phyloP scores from a whole-genome alignment of 2,329 filamentous ascomycete genomes.

The Stemphylium beticola region DNA sequence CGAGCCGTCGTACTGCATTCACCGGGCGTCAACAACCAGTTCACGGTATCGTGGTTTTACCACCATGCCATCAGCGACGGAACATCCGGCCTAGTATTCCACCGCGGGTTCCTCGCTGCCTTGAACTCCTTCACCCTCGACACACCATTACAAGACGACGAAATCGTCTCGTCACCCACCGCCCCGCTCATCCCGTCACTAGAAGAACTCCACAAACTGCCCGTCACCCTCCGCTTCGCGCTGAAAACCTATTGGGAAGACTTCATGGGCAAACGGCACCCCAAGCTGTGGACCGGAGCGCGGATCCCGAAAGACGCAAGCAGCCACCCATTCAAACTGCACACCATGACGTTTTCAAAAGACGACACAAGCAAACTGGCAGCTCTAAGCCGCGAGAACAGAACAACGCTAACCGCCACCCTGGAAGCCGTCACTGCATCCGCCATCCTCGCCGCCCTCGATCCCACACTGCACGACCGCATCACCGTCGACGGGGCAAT shows the following conservation, averaged over 20 bases:
- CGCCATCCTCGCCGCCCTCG: not conserved
- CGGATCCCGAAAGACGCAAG: not conserved
- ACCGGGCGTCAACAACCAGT: constrained; percentile 23
- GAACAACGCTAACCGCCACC: not conserved
- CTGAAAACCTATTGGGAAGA: not conserved
- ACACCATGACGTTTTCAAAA: not conserved
- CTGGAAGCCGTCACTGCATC: not conserved
- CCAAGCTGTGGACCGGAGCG: not conserved
- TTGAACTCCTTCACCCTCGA: not conserved
- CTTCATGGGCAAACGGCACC: not conserved
- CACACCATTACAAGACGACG: not conserved
- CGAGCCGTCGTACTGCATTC: constrained; percentile 46
- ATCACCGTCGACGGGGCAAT: not conserved
- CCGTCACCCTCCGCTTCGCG: not conserved
- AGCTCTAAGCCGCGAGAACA: not conserved
- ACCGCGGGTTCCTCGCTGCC: constrained; percentile 48
- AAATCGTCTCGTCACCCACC: not conserved
- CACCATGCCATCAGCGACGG: constrained; percentile 56
- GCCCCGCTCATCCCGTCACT: not conserved
- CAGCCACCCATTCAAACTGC: not conserved
- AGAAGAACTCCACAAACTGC: not conserved
- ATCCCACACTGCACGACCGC: not conserved
- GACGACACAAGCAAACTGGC: not conserved
- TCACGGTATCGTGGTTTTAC: constrained; percentile 53
- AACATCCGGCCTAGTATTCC: constrained; percentile 51